Evolutionary conservation across 2,329 filamentous ascomycete species (phyloP).

Genomic region (Neopestalotiopsis sp.): DNA sequence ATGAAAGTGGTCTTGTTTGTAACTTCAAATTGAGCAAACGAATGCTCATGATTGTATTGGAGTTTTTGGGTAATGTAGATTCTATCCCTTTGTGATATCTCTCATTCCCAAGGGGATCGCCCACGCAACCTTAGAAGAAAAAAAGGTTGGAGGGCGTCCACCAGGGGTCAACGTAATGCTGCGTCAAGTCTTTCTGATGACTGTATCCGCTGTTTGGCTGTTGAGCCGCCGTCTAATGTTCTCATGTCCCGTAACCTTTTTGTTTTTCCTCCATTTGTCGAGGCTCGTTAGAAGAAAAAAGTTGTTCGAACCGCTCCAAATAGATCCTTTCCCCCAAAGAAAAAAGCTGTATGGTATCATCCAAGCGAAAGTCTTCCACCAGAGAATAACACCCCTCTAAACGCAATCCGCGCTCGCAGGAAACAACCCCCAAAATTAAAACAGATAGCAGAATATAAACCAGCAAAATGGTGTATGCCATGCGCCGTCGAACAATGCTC

Average conservation of each 20-base stretch:
- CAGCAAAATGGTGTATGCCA: conserved; percentile 29
- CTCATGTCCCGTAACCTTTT: conserved; percentile 29
- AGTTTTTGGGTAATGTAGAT: conserved; percentile 32
- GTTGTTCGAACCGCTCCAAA: conserved; percentile 13
- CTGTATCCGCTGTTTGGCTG: conserved; percentile 23
- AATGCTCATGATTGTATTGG: conserved; percentile 29
- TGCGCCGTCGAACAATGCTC: conserved; percentile 37
- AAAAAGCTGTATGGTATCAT: conserved; percentile 36
- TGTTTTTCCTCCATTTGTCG: not conserved
- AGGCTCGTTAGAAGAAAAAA: conserved; percentile 24
- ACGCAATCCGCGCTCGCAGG: conserved; percentile 24
- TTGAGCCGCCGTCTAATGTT: conserved; percentile 32
- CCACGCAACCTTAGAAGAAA: conserved; percentile 21
- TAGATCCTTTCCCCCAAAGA: conserved; percentile 23
- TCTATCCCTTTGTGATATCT: conserved; percentile 28
- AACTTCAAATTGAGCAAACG: conserved; percentile 11
- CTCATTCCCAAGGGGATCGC: conserved; percentile 24
- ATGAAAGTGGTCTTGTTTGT: not conserved
- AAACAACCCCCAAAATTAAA: conserved; percentile 23
- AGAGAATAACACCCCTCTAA: conserved; percentile 26
- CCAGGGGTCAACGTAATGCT: conserved; percentile 34
- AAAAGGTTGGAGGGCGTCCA: conserved; percentile 29
- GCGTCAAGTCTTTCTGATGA: conserved; percentile 22
- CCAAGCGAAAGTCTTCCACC: conserved; percentile 36
- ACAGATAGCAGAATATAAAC: conserved; percentile 29